Conservation (phyloP, 75 land plant genomes). For the Chamaecyparis obtusa region DNA sequence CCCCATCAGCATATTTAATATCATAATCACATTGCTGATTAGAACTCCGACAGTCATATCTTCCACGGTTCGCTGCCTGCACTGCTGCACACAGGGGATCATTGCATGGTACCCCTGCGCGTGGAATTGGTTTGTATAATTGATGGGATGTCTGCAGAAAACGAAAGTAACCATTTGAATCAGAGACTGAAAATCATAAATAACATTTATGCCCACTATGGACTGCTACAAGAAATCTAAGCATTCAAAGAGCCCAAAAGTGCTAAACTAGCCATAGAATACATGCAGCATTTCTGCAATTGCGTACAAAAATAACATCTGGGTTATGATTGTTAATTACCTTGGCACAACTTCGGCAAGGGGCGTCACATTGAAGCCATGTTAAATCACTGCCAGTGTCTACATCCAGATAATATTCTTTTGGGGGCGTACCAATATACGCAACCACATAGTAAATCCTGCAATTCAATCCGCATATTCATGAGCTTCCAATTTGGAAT, state of each 20-base stretch:
- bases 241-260: background rate
- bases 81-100: constrained; percentile 26
- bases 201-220: background rate
- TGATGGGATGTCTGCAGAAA: constrained; percentile 35
- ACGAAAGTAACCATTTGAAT: background rate
- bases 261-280: background rate
- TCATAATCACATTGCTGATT: constrained; percentile 36
- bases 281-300: background rate
- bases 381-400: constrained; percentile 96
- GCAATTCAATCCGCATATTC: constrained; percentile 9
- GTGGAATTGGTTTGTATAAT: constrained; percentile 26
- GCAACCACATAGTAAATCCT: constrained; percentile 67
- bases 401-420: constrained; percentile 69
- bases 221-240: no score
- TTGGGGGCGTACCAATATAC: constrained; percentile 61
- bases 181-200: background rate
- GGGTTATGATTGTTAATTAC: background rate
- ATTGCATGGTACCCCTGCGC: constrained; percentile 16
- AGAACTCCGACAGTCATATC: constrained; percentile 8
- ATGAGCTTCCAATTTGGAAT: background rate
- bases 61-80: constrained; percentile 13
- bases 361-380: constrained; percentile 96
- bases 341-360: constrained; percentile 52
- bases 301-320: no score
- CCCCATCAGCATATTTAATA: constrained; percentile 33